phyloP scores from a whole-genome alignment of 2,329 filamentous ascomycete genomes.

The Bisporella sp. region DNA sequence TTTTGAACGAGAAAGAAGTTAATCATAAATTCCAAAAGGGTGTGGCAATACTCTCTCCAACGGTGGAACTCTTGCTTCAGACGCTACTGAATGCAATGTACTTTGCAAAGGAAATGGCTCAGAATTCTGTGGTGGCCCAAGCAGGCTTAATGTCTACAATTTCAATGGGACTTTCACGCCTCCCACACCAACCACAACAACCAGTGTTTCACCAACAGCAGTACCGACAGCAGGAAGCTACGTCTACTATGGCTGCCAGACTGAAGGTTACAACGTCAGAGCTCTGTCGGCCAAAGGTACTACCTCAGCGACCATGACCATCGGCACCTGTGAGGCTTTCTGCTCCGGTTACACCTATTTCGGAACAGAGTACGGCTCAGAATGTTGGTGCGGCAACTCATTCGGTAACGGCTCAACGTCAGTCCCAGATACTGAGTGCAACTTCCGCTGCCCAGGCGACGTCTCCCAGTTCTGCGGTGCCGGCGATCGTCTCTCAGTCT shows the following conservation, averaged over 20 bases:
- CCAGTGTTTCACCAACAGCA: conserved; percentile 21
- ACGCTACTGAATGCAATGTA: conserved; percentile 19
- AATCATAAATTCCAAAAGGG: not conserved
- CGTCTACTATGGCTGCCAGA: conserved; percentile 29
- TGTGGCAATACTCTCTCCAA: conserved; percentile 7
- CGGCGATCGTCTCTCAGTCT: not conserved
- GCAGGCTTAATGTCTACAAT: conserved; percentile 9
- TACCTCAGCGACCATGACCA: conserved; percentile 13
- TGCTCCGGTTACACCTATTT: conserved; percentile 12
- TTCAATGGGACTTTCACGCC: conserved; percentile 8
- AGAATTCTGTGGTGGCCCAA: conserved; percentile 18
- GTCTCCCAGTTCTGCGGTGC: conserved; percentile 27
- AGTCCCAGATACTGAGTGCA: conserved; percentile 6
- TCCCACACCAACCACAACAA: not conserved
- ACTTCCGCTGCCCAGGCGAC: conserved; percentile 19
- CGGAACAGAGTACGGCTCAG: conserved; percentile 25
- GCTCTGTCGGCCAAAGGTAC: conserved; percentile 13
- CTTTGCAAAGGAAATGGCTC: conserved; percentile 16
- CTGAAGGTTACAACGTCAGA: conserved; percentile 18
- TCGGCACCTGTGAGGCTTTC: conserved; percentile 16
- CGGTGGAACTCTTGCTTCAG: conserved; percentile 6
- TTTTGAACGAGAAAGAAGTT: not conserved
- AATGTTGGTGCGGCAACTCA: conserved; percentile 25
- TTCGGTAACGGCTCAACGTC: conserved; percentile 6
- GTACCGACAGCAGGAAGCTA: conserved; percentile 21